These are phyloP conservation scores for Lactarius indigo DNA, from an alignment of 768 basidiomycete species.

Conservation along the genomic window DNA sequence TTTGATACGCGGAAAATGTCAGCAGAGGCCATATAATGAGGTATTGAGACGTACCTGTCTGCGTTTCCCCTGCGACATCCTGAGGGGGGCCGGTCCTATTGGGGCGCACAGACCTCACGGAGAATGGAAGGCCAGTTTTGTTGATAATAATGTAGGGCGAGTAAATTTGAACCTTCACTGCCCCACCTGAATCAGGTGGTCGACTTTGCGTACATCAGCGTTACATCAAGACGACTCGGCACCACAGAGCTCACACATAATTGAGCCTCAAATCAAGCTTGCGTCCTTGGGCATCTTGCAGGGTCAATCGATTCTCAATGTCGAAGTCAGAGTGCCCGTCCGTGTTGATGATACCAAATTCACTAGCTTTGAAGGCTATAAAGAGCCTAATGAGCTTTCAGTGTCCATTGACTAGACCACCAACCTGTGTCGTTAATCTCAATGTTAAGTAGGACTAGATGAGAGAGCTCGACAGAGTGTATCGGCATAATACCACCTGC, in stretches of 20 bases:
- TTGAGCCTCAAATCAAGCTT: conserved; percentile 83
- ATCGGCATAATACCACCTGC: conserved; percentile 95
- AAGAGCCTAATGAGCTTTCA: neutral
- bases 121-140: conserved; percentile 86
- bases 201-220: conserved; percentile 41
- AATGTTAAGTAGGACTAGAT: conserved; percentile 88
- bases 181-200: conserved; percentile 87
- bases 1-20: neutral
- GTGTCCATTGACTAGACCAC: conserved; percentile 21
- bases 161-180: conserved; percentile 94
- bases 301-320: conserved; percentile 63
- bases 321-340: conserved; percentile 89
- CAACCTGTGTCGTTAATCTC: conserved; percentile 86
- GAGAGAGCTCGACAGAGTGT: conserved; percentile 89
- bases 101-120: conserved; percentile 59
- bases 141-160: conserved; percentile 88
- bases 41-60: conserved; percentile 44
- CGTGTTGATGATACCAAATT: conserved; percentile 96
- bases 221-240: neutral
- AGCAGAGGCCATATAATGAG: neutral
- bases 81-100: conserved; percentile 60
- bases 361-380: conserved; percentile 86
- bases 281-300: conserved; percentile 70
- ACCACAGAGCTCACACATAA: conserved; percentile 66
- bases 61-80: conserved; percentile 82